A percentile compares a stretch with the other conserved stretches of the same genome.
phyloP scores from a whole-genome alignment of 2,329 filamentous ascomycete genomes.

The Colletotrichum scovillei region DNA sequence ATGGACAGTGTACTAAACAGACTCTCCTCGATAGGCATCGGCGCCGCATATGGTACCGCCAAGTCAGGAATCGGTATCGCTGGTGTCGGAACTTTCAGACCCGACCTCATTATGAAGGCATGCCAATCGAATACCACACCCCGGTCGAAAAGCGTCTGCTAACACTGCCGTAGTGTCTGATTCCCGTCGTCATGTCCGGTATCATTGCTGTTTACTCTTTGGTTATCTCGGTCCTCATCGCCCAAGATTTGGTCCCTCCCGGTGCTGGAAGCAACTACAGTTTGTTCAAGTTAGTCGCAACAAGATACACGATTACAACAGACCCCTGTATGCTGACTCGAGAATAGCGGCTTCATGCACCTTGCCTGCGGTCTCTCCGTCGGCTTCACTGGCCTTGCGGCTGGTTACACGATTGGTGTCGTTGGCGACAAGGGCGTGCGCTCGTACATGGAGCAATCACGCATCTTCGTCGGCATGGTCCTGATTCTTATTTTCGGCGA shows the following conservation, averaged over 20 bases:
- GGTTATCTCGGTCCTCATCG: conserved; percentile 96
- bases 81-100: conserved; percentile 85
- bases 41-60: conserved; percentile 87
- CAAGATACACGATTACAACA: not conserved
- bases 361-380: conserved; percentile 91
- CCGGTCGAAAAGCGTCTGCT: not conserved
- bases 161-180: conserved; percentile 70
- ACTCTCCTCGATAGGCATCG: conserved; percentile 58
- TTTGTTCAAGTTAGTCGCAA: conserved; percentile 77
- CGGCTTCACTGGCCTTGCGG: conserved; percentile 90
- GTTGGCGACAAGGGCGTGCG: conserved; percentile 95
- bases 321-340: conserved; percentile 34
- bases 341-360: conserved; percentile 85
- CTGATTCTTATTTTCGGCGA: conserved; percentile 98
- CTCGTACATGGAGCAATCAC: conserved; percentile 94
- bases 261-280: conserved; percentile 73
- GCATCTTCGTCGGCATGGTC: conserved; percentile 98
- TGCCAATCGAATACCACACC: conserved; percentile 26
- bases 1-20: conserved; percentile 21
- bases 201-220: conserved; percentile 98
- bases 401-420: conserved; percentile 95
- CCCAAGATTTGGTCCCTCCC: conserved; percentile 84
- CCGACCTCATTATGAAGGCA: conserved; percentile 93
- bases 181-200: conserved; percentile 97
- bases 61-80: conserved; percentile 91